A percentile compares a stretch with the other conserved stretches of the same genome.
Conservation (phyloP, 2,329 filamentous ascomycete species). For the Ophiocordyceps polyrhachis-furcata region DNA sequence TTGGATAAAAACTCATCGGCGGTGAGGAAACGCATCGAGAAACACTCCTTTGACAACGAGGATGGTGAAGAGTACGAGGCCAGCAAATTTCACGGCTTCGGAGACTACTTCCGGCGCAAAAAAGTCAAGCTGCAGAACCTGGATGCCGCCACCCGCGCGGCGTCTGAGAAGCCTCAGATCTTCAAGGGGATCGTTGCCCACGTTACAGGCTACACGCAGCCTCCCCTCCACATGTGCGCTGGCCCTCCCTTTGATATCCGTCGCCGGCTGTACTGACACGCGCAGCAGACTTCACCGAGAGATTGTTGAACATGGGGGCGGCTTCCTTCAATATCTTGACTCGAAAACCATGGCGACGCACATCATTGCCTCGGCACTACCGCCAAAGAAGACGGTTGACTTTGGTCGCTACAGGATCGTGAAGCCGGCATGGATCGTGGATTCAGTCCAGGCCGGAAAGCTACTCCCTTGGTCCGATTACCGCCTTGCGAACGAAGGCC, state of each 20-base stretch:
- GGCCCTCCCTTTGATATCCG: not conserved
- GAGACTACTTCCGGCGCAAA: slow-evolving; percentile 86
- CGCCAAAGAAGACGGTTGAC: slow-evolving; percentile 83
- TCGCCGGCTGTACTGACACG: slow-evolving; percentile 4
- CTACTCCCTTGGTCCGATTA: slow-evolving; percentile 76
- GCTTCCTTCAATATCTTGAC: slow-evolving; percentile 86
- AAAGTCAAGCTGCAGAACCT: slow-evolving; percentile 95
- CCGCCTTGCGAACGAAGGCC: slow-evolving; percentile 67
- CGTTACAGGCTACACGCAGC: slow-evolving; percentile 92
- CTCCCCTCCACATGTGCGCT: slow-evolving; percentile 56
- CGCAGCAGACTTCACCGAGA: slow-evolving; percentile 48
- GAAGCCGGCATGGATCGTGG: slow-evolving; percentile 84
- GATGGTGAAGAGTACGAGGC: slow-evolving; percentile 78
- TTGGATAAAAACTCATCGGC: slow-evolving; percentile 45
- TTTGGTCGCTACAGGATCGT: slow-evolving; percentile 80
- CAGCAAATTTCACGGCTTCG: slow-evolving; percentile 75
- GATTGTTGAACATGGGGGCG: slow-evolving; percentile 84
- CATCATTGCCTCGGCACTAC: slow-evolving; percentile 78
- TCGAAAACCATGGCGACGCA: slow-evolving; percentile 90
- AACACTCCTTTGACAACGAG: slow-evolving; percentile 60
- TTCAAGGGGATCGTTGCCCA: slow-evolving; percentile 85
- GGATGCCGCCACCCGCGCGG: slow-evolving; percentile 60
- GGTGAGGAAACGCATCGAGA: slow-evolving; percentile 41
- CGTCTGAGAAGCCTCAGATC: slow-evolving; percentile 55
- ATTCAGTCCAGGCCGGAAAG: slow-evolving; percentile 66